A percentile compares a stretch with the other conserved stretches of the same genome.
phyloP scores from a whole-genome alignment of 345 rosid genomes.

The rapeseed (Brassica napus) region Da-Ae NC_063450.1:18457501-18458000 shows the following conservation, averaged over 20 bases:
- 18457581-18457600: conserved; percentile 94
- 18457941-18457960: conserved; percentile 84
- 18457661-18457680: too few relatives aligned
- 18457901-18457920: conserved; percentile 83
- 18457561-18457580: conserved; percentile 72
- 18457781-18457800: background rate
- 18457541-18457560: conserved; percentile 73
- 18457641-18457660: too few relatives aligned
- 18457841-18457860: conserved; percentile 75
- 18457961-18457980: conserved; percentile 98
- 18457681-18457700: conserved; percentile 20
- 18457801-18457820: background rate
- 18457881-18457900: conserved; percentile 74
- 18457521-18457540: conserved; percentile 80
- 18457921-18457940: conserved; percentile 78
- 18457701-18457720: conserved; percentile 88
- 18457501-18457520: background rate
- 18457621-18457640: conserved; percentile 26
- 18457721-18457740: conserved; percentile 53
- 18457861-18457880: conserved; percentile 71
- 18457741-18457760: conserved; percentile 80
- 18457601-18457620: conserved; percentile 93
- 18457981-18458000: conserved; percentile 67
- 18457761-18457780: conserved; percentile 64
- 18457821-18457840: background rate